Evolutionary conservation across 805 yeast species (phyloP), one percentile per base, ranked within the genome.

Genomic region (Suhomyces sp.): DNA sequence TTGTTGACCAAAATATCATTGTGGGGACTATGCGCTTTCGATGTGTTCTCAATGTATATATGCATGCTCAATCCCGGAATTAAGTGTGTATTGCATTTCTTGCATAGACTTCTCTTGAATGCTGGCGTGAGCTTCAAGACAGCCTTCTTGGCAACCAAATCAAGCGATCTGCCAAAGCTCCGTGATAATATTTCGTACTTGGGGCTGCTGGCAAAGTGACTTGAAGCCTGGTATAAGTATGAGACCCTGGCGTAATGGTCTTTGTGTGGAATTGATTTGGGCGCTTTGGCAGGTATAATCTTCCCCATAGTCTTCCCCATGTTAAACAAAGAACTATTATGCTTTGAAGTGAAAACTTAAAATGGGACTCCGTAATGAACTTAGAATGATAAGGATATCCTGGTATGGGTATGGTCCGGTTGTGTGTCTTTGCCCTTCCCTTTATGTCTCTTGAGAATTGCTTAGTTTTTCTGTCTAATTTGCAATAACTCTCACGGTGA

Each of bases 31-130:
- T 65, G 46, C 0, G 48, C 37, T 44, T 69, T 74, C 17, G 82
- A 78, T 13, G 47, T 48, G 59, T 84, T 82, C 31, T 67, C 73
- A 1, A 85, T 50, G 19, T 70, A 63, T 2, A 74, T 57, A 1
- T 63, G 45, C 47, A 78, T 60, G 17, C 77, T 75, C 15, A 72
- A 47, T 0, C 84, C 86, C 0, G 86, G 82, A 0, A 81, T 60
- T 54, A 79, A 68, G 8, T 79, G 53, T 7, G 82, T 64, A 44
- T 78, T 68, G 65, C 97, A 90, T 35, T 68, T 69, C 59, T 88
- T 89, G 67, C 97, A 90, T 13, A 85, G 62, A 0, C 79, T 74
- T 57, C 96, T 73, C 65, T 90, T 90, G 9, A 89, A 56, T 33
- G 69, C 67, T 0, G 92, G 91, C 39, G 86, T 78, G 25, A 86